These are phyloP conservation scores for Candida tropicalis DNA, from an alignment of 1,139 yeast genomes.

Conservation along the genomic window DNA sequence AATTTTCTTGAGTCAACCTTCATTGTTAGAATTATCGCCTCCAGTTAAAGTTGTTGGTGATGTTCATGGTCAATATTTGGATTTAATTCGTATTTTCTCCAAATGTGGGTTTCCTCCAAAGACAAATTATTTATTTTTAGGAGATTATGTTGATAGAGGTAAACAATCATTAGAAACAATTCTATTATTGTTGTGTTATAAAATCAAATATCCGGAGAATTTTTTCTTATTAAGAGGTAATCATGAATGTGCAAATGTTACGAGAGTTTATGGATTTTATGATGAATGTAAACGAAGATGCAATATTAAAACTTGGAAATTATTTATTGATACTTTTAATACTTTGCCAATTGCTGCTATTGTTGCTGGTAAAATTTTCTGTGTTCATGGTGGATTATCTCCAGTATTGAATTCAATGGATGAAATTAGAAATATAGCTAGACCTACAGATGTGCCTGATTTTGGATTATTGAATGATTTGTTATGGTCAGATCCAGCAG, in stretches of 20 bases:
- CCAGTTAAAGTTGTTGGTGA: conserved; percentile 90
- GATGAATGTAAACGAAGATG: conserved; percentile 88
- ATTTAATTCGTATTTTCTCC: conserved; percentile 71
- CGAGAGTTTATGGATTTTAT: conserved; percentile 84
- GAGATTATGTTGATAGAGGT: conserved; percentile 88
- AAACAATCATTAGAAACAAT: conserved; percentile 82
- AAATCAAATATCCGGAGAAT: conserved; percentile 81
- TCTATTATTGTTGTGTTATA: conserved; percentile 67
- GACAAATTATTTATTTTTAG: conserved; percentile 75
- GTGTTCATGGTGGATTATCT: conserved; percentile 96
- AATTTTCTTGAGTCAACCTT: conserved; percentile 75
- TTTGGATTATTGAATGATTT: conserved; percentile 90
- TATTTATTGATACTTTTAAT: conserved; percentile 91
- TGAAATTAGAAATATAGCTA: conserved; percentile 84
- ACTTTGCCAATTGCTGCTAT: conserved; percentile 94
- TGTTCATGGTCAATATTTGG: conserved; percentile 83
- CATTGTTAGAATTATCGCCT: conserved; percentile 72
- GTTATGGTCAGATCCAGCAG: conserved; percentile 97
- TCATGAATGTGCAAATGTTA: conserved; percentile 83
- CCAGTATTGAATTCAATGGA: conserved; percentile 91
- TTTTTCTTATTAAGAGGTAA: conserved; percentile 83
- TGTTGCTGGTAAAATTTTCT: conserved; percentile 93
- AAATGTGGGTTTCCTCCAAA: conserved; percentile 81
- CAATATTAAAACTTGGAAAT: conserved; percentile 90
- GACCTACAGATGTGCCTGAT: conserved; percentile 98